phyloP scores from a whole-genome alignment of 208 protist genomes.

The Wallacemonas sp. region DNA sequence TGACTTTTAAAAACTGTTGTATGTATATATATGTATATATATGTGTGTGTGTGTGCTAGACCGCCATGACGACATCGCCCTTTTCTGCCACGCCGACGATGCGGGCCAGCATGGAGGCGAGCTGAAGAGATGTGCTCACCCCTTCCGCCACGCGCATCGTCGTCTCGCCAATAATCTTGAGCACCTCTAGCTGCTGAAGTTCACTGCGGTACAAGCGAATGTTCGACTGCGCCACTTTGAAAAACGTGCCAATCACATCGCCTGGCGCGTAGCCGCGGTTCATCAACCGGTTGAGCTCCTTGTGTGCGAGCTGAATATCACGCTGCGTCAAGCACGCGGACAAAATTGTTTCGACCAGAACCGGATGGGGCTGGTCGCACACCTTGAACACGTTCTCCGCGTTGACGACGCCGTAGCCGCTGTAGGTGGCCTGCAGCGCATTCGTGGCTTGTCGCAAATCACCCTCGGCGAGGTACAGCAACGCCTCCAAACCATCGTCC shows the following conservation, averaged over 20 bases:
- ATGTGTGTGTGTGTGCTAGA: neutral
- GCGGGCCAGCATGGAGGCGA: constrained; percentile 80
- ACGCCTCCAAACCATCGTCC: constrained; percentile 96
- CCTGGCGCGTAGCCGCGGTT: constrained; percentile 93
- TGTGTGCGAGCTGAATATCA: constrained; percentile 75
- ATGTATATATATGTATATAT: neutral
- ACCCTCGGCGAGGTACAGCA: constrained; percentile 98
- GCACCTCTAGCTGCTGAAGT: constrained; percentile 73
- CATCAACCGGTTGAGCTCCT: constrained; percentile 81
- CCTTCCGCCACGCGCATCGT: constrained; percentile 90
- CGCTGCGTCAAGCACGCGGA: constrained; percentile 72
- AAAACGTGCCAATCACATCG: constrained; percentile 97
- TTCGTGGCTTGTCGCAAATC: constrained; percentile 98
- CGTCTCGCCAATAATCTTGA: constrained; percentile 80
- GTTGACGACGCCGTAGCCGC: constrained; percentile 95
- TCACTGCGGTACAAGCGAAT: constrained; percentile 62
- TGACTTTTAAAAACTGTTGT: no score
- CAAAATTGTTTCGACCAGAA: constrained; percentile 93
- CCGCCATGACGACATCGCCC: neutral
- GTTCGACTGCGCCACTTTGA: constrained; percentile 70
- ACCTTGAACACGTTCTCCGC: constrained; percentile 99
- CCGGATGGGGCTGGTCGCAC: constrained; percentile 98
- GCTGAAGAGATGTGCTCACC: constrained; percentile 80
- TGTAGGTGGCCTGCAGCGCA: constrained; percentile 96
- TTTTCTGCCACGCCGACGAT: constrained; percentile 49